Conservation (phyloP, 2,329 filamentous ascomycete genomes). For the Fusarium pseudograminearum region DNA sequence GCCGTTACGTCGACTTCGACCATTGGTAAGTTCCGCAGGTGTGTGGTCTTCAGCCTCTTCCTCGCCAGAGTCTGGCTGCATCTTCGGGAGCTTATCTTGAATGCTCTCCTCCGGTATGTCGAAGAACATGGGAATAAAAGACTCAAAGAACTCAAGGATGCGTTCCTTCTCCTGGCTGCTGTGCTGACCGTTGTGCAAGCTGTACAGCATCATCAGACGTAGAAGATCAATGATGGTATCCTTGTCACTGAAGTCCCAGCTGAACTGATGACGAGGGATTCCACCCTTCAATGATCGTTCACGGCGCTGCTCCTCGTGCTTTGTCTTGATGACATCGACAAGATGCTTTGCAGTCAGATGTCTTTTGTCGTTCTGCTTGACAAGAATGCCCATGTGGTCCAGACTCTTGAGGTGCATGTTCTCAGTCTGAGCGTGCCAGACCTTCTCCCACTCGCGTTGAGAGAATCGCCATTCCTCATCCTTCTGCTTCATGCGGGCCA, state of each 20-base stretch:
- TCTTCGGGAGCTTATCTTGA: slow-evolving; percentile 73
- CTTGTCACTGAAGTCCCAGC: slow-evolving; percentile 78
- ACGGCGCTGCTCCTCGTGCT: slow-evolving; percentile 89
- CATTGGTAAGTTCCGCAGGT: slow-evolving; percentile 77
- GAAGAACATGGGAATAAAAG: slow-evolving; percentile 81
- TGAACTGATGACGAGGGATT: slow-evolving; percentile 77
- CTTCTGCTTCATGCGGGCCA: slow-evolving; percentile 93
- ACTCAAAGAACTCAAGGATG: slow-evolving; percentile 80
- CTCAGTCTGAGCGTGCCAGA: slow-evolving; percentile 96
- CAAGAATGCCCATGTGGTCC: slow-evolving; percentile 94
- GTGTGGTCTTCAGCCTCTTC: slow-evolving; percentile 82
- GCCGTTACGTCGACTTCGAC: slow-evolving; percentile 75
- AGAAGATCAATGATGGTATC: slow-evolving; percentile 74
- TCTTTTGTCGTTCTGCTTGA: slow-evolving; percentile 90
- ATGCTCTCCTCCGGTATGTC: slow-evolving; percentile 78
- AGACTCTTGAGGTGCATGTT: slow-evolving; percentile 95
- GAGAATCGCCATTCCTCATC: slow-evolving; percentile 98
- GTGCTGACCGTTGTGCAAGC: slow-evolving; percentile 76
- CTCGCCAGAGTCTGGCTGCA: slow-evolving; percentile 77
- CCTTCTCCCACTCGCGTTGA: slow-evolving; percentile 98
- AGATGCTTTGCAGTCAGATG: slow-evolving; percentile 91
- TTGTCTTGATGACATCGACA: slow-evolving; percentile 89
- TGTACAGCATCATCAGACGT: slow-evolving; percentile 72
- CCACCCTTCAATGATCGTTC: slow-evolving; percentile 72
- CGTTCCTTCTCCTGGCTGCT: slow-evolving; percentile 79